Base-by-base conservation (phyloP, 169 alveolate species). In the Cyclospora cayetanensis region DNA sequence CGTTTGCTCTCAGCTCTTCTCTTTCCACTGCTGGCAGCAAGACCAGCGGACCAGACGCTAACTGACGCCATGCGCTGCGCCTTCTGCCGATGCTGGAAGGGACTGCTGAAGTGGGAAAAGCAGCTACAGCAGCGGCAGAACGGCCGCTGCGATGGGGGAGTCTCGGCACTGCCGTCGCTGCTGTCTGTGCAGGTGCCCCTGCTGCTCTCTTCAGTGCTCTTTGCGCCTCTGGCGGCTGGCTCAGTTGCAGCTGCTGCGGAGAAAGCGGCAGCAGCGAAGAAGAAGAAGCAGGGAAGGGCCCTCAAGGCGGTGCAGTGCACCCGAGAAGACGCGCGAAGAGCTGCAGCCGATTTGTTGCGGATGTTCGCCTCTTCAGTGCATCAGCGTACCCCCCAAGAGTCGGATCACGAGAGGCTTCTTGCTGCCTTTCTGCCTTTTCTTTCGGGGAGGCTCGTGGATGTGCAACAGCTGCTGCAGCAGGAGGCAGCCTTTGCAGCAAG, bases 11-110 rank as follows among this genome's bases (percentile, higher is more conserved):
- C 89, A 1, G 70, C 39, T 5, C 46, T 52, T 5, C 76, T 80
- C 1, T 74, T 80, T 22, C 89, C 89, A 31, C 76, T 80, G 70
- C 89, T 80, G 18, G 74, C 52, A 63, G 89, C 89, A 31, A 80
- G 20, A 65, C 89, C 46, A 34, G 15, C 89, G 22, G 89, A 80
- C 31, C 76, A 80, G 42, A 74, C 89, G 7, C 39, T 22, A 41
- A 52, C 22, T 31, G 89, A 70, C 15, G 39, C 89, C 31, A 80
- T 80, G 89, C 68, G 74, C 5, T 52, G 70, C 52, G 52, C 89
- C 74, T 80, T 80, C n/a, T 80, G 89, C 20, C 74, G 89, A n/a
- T 80, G 89, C 74, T 80, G 89, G 89, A 80, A 50, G 89, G 76
- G 55, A 41, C 74, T 80, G 1, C 41, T 80, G 25, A 50, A 63